These are phyloP conservation scores for Smallanthus sonchifolius DNA, from an alignment of 129 eudicot species.

Conservation along the genomic window DNA sequence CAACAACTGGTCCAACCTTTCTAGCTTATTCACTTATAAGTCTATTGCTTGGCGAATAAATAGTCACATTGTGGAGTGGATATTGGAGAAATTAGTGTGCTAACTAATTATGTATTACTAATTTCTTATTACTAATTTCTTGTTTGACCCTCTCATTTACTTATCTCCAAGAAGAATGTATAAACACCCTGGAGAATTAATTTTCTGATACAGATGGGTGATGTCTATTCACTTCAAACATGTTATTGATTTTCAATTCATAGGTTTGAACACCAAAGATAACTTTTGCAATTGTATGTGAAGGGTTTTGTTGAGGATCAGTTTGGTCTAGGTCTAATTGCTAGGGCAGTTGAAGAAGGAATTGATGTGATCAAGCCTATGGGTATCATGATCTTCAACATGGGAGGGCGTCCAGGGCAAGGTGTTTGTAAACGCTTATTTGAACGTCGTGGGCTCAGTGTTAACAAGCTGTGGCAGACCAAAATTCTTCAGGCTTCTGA, in stretches of 20 bases:
- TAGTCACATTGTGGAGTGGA: not conserved
- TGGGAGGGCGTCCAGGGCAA: slow-evolving; percentile 99
- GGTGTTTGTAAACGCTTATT: slow-evolving; percentile 93
- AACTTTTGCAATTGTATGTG: slow-evolving; percentile 8
- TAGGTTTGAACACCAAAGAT: slow-evolving; percentile 8
- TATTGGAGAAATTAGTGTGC: slow-evolving; percentile 2
- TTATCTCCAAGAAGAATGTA: not conserved
- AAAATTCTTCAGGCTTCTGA: slow-evolving; percentile 97
- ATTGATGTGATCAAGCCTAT: slow-evolving; percentile 86
- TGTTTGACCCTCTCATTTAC: not conserved
- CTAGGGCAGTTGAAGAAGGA: slow-evolving; percentile 98
- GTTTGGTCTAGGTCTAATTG: slow-evolving; percentile 93
- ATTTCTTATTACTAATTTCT: not conserved
- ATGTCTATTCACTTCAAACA: not conserved
- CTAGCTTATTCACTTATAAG: not conserved
- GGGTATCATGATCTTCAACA: slow-evolving; percentile 95
- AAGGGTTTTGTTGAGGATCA: slow-evolving; percentile 99
- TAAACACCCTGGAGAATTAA: not conserved
- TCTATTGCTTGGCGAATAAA: slow-evolving; percentile 1
- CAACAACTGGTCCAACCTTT: not conserved
- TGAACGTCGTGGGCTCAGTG: slow-evolving; percentile 93
- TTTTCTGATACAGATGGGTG: not conserved
- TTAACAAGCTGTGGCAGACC: slow-evolving; percentile 94
- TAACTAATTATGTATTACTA: not conserved
- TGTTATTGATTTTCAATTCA: not conserved